Conservation (phyloP, 352 stramenopile species). For the Aphanomyces stellatus region DNA sequence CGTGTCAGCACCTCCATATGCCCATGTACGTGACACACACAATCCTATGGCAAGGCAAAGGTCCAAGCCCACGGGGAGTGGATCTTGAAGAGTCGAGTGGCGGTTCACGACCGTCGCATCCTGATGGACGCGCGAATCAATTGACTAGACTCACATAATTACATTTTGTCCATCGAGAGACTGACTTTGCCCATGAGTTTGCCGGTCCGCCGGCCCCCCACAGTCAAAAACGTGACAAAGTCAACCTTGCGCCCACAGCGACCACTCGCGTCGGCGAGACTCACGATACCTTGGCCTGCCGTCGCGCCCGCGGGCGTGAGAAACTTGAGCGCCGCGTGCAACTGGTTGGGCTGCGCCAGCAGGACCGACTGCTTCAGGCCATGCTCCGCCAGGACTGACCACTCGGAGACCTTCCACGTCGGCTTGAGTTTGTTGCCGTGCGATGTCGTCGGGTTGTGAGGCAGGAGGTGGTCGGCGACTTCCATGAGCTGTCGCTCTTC, state of each 20-base stretch:
- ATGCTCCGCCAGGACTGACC: background rate
- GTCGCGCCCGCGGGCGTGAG: background rate
- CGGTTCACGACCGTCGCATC: too few species aligned
- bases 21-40: too few species aligned
- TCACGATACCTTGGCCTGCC: conserved; percentile 7
- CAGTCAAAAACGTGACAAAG: background rate
- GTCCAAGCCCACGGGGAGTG: too few species aligned
- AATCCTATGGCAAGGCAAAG: too few species aligned
- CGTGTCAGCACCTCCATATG: too few species aligned
- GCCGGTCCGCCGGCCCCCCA: conserved; percentile 6
- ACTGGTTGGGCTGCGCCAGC: background rate
- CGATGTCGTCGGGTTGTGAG: background rate
- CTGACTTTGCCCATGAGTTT: background rate
- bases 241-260: background rate
- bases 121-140: background rate
- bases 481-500: conserved; percentile 72
- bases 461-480: conserved; percentile 47
- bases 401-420: background rate
- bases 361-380: conserved; percentile 15
- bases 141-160: background rate
- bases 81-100: too few species aligned
- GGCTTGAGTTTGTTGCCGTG: background rate
- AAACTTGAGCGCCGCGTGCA: conserved; percentile 16
- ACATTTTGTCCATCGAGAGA: background rate
- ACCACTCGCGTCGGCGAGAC: background rate